A percentile compares a stretch with the other conserved stretches of the same genome.
These are phyloP conservation scores for Tephrocybe rancida DNA, from an alignment of 768 basidiomycete species.

Conservation along the genomic window DNA sequence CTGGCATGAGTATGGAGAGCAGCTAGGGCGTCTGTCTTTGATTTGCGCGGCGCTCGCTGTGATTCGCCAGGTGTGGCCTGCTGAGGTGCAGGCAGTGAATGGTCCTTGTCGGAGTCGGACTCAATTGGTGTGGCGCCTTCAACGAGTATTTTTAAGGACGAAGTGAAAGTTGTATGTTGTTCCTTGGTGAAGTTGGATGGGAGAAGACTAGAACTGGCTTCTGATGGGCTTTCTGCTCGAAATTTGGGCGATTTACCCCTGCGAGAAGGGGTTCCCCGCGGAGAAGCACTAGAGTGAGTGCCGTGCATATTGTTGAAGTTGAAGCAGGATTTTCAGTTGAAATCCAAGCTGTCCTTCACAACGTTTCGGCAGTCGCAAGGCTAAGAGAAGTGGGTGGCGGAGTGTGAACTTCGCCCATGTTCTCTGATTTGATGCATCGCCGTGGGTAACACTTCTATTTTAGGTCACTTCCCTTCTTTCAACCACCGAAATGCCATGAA, in stretches of 20 bases:
- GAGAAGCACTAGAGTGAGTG: constrained; percentile 44
- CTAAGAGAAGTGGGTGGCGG: constrained; percentile 46
- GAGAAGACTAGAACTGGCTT: constrained; percentile 44
- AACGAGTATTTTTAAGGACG: constrained; percentile 78
- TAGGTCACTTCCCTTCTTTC: constrained; percentile 23
- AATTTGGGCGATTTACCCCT: constrained; percentile 65
- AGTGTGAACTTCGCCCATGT: constrained; percentile 43
- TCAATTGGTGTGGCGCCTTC: constrained; percentile 73
- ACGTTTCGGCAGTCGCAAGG: constrained; percentile 42
- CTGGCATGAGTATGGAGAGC: constrained; percentile 72
- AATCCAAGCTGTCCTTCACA: constrained; percentile 36
- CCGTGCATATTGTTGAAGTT: constrained; percentile 42
- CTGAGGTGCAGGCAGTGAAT: constrained; percentile 36
- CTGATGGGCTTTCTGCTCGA: constrained; percentile 46
- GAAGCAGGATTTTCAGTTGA: constrained; percentile 36
- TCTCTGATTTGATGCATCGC: constrained; percentile 47
- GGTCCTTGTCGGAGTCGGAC: constrained; percentile 40
- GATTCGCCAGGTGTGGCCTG: constrained; percentile 43
- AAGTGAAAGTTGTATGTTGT: constrained; percentile 54
- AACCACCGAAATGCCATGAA: constrained; percentile 19
- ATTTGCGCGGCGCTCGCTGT: constrained; percentile 83
- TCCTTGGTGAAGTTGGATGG: constrained; percentile 54
- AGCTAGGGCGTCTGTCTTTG: constrained; percentile 85
- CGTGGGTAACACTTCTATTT: constrained; percentile 46
- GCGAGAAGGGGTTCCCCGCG: constrained; percentile 64